Base-by-base conservation (phyloP, 768 basidiomycete species). In the Tylopilus felleus region DNA sequence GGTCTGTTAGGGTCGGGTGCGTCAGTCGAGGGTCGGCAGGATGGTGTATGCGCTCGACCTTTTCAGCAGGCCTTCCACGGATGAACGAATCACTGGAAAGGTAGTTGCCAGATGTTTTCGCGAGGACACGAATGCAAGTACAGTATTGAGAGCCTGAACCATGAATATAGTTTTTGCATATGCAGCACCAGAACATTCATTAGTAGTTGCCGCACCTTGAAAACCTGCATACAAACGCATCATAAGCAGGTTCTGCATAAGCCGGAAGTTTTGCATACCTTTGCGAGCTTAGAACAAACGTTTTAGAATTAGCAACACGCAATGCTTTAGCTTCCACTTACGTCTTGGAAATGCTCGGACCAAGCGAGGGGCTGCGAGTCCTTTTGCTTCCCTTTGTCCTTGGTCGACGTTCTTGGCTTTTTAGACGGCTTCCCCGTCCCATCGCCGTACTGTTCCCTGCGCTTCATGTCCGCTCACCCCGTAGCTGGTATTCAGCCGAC, bases 91-190 rank as follows among this genome's bases (percentile, higher is more conserved):
- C 4, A 83, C 79, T 7, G 83, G 75, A 62, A 93, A 95, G 0
- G 90, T 93, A 8, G 82, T 85, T 8, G 90, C 88, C 31, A 95
- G 69, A 58, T 89, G 82, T 59, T 90, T 88, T 56, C 90, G 78
- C 0, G 90, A 85, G 3, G 90, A 88, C 36, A 92, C 79, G 63
- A 96, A 96, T 0, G 88, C 92, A 38, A 94, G 79, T 5, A 96
- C 90, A 14, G 92, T 91, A 61, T 94, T 95, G 44, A 95, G 73
- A 10, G 92, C 90, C 90, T 95, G 47, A 36, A 14, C 13, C 16
- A 6, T 52, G 17, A 12, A 46, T 4, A 28, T 35, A 22, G 27
- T 17, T 17, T 49, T 10, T 35, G 29, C n/a, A 36, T 25, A 6
- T 17, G 36, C 33, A 47, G 44, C 23, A 8, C 22, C 16, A 0